Evolutionary conservation across 257 asterid genomes (phyloP), one percentile per base, ranked within the genome.

Genomic region (Solanum acaule): DNA sequence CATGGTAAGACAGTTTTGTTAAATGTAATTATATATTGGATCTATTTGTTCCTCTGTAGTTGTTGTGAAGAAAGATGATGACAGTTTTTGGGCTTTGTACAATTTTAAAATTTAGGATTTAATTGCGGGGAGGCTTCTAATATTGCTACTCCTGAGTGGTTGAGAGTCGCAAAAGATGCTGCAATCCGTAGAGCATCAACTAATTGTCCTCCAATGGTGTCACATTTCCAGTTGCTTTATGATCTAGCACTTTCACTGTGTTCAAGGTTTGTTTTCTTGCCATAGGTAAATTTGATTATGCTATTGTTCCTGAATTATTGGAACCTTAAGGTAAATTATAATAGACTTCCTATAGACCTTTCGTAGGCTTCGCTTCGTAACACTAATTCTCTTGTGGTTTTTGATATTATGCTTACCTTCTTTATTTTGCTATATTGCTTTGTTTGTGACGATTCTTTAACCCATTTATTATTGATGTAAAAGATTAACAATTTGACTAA

Each of bases 61-160:
- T 81, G 56, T 27, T 71, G 40, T 81, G 40, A 82, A 42, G 85
- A 27, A 68, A 16, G 42, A 20, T 31, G 33, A 31, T 86, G 88
- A 52, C 35, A 22, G 23, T 33, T 77, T 20, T 86, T 86, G 46
- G 73, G 75, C 68, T 72, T 46, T 86, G 52, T 52, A 82, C 61
- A 73, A 76, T 91, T 85, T 73, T 63, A 61, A 68, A 63, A 88
- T 86, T 86, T 92, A 97, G 99, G 99, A 84, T 97, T 96, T 95
- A 97, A 97, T 73, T 94, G 98, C 81, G 99, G 98, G 40, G 99
- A 97, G 95, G 99, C 99, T 37, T 92, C 99, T 89, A 97, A 97
- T 92, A 95, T 97, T 90, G 98, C 99, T 88, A 97, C 99, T 84
- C 99, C 99, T 86, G 99, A 92, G 92, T 97, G 99, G 99, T 90